phyloP scores from a whole-genome alignment of 169 alveolate species.

The Plasmodium malariae region DNA sequence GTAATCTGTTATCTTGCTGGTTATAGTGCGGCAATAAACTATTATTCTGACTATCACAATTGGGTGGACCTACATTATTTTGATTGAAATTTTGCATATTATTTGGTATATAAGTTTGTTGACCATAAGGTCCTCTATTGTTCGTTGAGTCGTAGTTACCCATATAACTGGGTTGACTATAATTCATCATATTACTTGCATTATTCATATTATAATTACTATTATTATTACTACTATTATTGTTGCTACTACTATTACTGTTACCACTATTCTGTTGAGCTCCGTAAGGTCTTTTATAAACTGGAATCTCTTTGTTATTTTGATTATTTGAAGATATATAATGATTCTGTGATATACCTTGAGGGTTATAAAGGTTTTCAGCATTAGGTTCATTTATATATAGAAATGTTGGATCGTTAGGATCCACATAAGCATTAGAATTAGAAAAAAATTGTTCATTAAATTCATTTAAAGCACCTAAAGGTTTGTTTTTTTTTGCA shows the following conservation, averaged over 20 bases:
- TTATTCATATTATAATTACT: neutral
- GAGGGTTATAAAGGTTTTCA: conserved; percentile 30
- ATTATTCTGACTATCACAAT: conserved; percentile 31
- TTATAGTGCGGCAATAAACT: conserved; percentile 29
- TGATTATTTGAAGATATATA: conserved; percentile 21
- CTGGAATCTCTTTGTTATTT: conserved; percentile 35
- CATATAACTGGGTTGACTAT: conserved; percentile 27
- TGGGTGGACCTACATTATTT: neutral
- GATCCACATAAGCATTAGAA: conserved; percentile 77
- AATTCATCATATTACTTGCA: conserved; percentile 6
- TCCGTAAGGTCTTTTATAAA: conserved; percentile 48
- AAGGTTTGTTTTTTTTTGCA: conserved; percentile 54
- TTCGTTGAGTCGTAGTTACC: neutral
- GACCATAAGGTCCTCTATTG: conserved; percentile 10
- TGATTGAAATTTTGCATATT: conserved; percentile 15
- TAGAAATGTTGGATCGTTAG: conserved; percentile 71
- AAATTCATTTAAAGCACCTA: conserved; percentile 36
- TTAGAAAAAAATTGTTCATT: conserved; percentile 56
- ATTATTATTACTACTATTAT: neutral
- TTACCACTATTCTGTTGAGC: conserved; percentile 17
- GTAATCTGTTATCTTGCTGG: conserved; percentile 12
- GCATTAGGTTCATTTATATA: conserved; percentile 70
- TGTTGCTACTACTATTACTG: neutral
- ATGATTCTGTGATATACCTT: conserved; percentile 43
- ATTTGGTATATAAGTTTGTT: conserved; percentile 20